Percentiles rank a stretch among this genome's conserved stretches.
phyloP scores from a whole-genome alignment of 208 protist species.

The Wallacemonas sp. region DNA sequence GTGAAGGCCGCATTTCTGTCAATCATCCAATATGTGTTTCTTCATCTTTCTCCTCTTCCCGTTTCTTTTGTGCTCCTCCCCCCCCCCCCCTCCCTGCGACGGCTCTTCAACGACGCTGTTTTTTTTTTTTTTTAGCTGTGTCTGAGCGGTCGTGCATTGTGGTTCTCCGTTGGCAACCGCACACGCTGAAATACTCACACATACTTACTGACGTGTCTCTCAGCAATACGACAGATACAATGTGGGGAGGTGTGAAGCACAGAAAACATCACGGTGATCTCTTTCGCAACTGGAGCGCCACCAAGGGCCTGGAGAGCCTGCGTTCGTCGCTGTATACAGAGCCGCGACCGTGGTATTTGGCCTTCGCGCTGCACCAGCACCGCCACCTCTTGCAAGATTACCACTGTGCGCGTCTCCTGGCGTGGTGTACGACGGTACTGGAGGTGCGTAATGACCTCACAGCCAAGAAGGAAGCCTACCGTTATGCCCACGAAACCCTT shows the following conservation, averaged over 20 bases:
- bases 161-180: too few relatives aligned
- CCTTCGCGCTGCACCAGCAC: slow-evolving; percentile 66
- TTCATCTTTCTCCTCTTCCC: background rate
- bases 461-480: slow-evolving; percentile 67
- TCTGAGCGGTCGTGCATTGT: too few relatives aligned
- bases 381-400: slow-evolving; percentile 76
- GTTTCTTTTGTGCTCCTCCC: background rate
- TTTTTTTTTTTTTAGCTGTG: too few relatives aligned
- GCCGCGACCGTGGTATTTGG: slow-evolving; percentile 83
- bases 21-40: too few relatives aligned
- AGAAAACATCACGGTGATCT: slow-evolving; percentile 65
- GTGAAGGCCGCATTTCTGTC: too few relatives aligned
- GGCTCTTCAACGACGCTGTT: too few relatives aligned
- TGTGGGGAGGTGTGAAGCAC: slow-evolving; percentile 89
- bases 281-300: slow-evolving; percentile 75
- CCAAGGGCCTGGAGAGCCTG: slow-evolving; percentile 61
- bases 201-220: too few relatives aligned
- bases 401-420: slow-evolving; percentile 72
- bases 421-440: slow-evolving; percentile 77
- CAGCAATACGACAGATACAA: background rate
- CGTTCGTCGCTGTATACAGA: slow-evolving; percentile 63
- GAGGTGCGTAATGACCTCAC: slow-evolving; percentile 36
- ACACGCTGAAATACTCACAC: too few relatives aligned
- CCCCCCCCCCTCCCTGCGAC: background rate
- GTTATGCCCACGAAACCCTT: slow-evolving; percentile 81